Percentiles rank a stretch among this genome's conserved stretches.
Evolutionary conservation across 495 filamentous ascomycete species (phyloP).

Genomic region (Podospora comata): DNA sequence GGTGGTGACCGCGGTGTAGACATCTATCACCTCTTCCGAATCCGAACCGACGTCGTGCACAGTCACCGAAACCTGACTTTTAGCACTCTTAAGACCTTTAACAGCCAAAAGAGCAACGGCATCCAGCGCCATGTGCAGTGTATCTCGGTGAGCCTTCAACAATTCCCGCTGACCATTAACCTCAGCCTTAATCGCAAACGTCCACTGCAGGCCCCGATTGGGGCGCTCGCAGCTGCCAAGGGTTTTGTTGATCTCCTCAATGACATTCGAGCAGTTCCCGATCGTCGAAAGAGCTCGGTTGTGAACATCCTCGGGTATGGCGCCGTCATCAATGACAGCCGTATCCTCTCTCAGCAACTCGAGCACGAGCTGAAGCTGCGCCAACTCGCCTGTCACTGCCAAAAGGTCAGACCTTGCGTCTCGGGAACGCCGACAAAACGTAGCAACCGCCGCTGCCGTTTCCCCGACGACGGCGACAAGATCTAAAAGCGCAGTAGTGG

Average conservation of each 20-base stretch:
- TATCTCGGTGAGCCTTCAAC: background rate
- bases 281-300: background rate
- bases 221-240: background rate
- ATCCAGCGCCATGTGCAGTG: slow-evolving; percentile 1
- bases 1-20: background rate
- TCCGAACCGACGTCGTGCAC: background rate
- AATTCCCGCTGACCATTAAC: background rate
- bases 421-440: background rate
- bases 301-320: background rate
- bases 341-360: background rate
- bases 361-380: background rate
- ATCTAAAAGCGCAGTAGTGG: background rate
- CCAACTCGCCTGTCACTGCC: background rate
- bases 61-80: background rate
- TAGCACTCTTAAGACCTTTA: background rate
- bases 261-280: background rate
- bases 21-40: background rate
- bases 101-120: background rate
- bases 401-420: background rate
- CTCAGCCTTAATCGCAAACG: background rate
- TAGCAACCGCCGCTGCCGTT: background rate
- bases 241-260: background rate
- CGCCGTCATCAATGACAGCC: background rate
- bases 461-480: background rate
- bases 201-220: background rate